Percentiles rank a stretch among this genome's conserved stretches.
These are phyloP conservation scores for Yamadazyma scolyti DNA, from an alignment of 805 yeast species.

Conservation along the genomic window DNA sequence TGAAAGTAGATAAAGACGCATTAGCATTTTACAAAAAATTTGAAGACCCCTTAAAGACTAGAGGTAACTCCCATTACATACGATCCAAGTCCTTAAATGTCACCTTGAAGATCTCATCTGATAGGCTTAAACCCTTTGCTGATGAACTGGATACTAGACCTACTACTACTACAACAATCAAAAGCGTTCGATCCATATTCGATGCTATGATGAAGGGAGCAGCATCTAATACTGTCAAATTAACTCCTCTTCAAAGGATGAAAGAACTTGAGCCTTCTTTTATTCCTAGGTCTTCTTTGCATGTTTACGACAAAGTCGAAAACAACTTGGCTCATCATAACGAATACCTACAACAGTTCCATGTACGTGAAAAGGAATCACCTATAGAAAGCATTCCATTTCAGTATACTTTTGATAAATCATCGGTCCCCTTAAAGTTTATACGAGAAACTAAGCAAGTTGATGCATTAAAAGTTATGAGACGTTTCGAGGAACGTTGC, in stretches of 20 bases:
- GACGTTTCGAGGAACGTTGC: too few species aligned
- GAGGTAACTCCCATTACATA: conserved; percentile 16
- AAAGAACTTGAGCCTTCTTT: conserved; percentile 29
- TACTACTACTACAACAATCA: conserved; percentile 6
- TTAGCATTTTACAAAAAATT: conserved; percentile 21
- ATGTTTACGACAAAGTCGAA: conserved; percentile 25
- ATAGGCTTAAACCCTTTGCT: conserved; percentile 1
- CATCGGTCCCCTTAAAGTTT: too few species aligned
- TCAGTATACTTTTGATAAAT: too few species aligned
- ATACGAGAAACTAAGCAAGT: too few species aligned
- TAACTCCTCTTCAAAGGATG: conserved; percentile 28
- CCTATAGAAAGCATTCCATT: too few species aligned
- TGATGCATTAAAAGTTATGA: too few species aligned
- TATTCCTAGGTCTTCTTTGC: conserved; percentile 25
- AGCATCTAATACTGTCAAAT: conserved; percentile 20
- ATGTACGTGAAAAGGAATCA: too few species aligned
- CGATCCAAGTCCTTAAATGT: conserved; percentile 2
- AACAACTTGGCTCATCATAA: not conserved
- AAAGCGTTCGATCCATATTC: conserved; percentile 22
- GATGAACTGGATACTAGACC: not conserved
- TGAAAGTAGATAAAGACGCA: conserved; percentile 20
- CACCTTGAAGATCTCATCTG: conserved; percentile 6
- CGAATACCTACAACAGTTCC: too few species aligned
- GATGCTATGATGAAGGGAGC: conserved; percentile 36
- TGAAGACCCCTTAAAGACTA: conserved; percentile 27